Conservation (phyloP, 73 alveolate species). For the Paramecium caudatum region DNA sequence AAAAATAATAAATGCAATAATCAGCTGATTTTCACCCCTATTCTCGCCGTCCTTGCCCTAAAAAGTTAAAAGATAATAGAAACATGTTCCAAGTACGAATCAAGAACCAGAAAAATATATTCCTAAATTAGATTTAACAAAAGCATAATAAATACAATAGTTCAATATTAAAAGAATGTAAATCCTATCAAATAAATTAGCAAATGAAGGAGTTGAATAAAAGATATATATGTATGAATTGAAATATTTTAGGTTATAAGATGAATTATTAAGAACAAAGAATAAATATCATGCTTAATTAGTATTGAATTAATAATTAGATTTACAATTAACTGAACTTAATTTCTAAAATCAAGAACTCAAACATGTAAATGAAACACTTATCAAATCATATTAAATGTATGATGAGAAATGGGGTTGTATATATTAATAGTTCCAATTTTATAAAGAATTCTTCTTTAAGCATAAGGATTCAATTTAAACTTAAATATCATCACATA, state of each 20-base stretch:
- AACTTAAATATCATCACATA: not conserved
- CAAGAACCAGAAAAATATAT: conserved; percentile 14
- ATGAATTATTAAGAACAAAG: conserved; percentile 36
- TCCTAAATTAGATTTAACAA: conserved; percentile 56
- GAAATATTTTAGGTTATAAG: not conserved
- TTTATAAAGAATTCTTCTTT: conserved; percentile 45
- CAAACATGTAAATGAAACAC: not conserved
- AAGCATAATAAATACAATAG: conserved; percentile 53
- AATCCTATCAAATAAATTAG: not conserved
- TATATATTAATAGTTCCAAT: not conserved
- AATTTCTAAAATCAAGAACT: not conserved
- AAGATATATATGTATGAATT: not conserved
- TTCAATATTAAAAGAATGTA: conserved; percentile 54
- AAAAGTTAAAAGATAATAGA: conserved; percentile 26
- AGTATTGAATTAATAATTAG: conserved; percentile 49
- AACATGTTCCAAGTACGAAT: not conserved
- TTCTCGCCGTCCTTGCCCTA: conserved; percentile 52
- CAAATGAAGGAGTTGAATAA: conserved; percentile 52
- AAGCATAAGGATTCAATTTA: conserved; percentile 44
- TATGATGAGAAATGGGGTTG: conserved; percentile 57
- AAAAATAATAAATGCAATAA: conserved; percentile 31
- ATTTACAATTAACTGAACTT: conserved; percentile 9
- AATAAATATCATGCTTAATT: conserved; percentile 70
- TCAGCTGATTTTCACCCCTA: conserved; percentile 59
- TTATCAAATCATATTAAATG: conserved; percentile 32